Conservation (phyloP, 352 stramenopile genomes). For the Phytophthora europaea region DNA sequence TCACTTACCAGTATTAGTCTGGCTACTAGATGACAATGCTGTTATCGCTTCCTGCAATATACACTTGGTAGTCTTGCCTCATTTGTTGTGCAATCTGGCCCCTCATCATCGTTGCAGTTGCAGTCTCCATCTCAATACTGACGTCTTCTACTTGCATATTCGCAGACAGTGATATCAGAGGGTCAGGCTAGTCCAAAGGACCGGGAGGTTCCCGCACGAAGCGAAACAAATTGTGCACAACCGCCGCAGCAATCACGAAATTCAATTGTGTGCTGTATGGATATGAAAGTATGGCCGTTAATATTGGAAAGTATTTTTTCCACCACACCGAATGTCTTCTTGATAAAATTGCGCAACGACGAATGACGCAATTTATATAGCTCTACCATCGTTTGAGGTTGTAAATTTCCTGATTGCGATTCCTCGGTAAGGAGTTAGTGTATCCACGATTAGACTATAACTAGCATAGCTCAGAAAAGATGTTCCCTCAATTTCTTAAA, state of each 20-base stretch:
- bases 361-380: background rate
- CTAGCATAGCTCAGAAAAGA: background rate
- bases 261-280: background rate
- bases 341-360: background rate
- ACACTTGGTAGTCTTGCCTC: no score
- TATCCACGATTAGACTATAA: background rate
- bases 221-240: background rate
- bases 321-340: background rate
- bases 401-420: background rate
- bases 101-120: no score
- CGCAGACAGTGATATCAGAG: no score
- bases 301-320: background rate
- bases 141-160: no score
- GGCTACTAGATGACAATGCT: no score
- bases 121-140: no score
- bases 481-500: background rate
- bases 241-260: background rate
- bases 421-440: background rate
- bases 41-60: no score
- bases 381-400: background rate
- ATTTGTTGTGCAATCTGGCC: no score
- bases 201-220: background rate
- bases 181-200: background rate
- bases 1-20: no score
- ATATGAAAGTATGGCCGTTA: background rate